Evolutionary conservation across 2,329 filamentous ascomycete genomes (phyloP).

Genomic region (Orbilia ellipsospora): DNA sequence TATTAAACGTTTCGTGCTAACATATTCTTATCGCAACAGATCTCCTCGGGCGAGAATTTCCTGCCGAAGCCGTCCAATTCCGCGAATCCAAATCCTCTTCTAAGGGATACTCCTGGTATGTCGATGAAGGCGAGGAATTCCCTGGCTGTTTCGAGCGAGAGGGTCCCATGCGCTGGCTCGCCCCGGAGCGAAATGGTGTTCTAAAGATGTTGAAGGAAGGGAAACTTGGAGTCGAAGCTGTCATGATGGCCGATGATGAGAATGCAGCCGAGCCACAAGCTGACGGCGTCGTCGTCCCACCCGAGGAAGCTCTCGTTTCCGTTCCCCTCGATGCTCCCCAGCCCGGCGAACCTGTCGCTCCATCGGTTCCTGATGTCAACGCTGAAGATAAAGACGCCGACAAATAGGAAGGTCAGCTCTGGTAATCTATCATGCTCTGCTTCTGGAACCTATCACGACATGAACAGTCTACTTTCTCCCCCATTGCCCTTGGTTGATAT

Average conservation of each 20-base stretch:
- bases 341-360: conserved; percentile 23
- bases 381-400: conserved; percentile 48
- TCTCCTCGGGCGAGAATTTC: conserved; percentile 48
- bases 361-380: conserved; percentile 39
- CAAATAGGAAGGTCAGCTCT: conserved; percentile 36
- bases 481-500: not conserved
- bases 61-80: conserved; percentile 52
- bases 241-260: conserved; percentile 53
- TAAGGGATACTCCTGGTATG: conserved; percentile 53
- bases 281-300: conserved; percentile 28
- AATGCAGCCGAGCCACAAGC: conserved; percentile 32
- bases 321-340: conserved; percentile 19
- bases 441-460: not conserved
- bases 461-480: not conserved
- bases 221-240: conserved; percentile 49
- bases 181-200: conserved; percentile 50
- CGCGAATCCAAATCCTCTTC: conserved; percentile 45
- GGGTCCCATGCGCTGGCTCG: conserved; percentile 52
- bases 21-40: conserved; percentile 28
- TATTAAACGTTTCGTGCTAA: not conserved
- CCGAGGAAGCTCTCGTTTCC: conserved; percentile 24
- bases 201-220: conserved; percentile 54
- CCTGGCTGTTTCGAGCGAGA: conserved; percentile 50
- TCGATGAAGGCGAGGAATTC: conserved; percentile 51
- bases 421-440: not conserved